Evolutionary conservation across 2,329 filamentous ascomycete genomes (phyloP), one percentile per base, ranked within the genome.

Genomic region (Diaporthe amygdali): DNA sequence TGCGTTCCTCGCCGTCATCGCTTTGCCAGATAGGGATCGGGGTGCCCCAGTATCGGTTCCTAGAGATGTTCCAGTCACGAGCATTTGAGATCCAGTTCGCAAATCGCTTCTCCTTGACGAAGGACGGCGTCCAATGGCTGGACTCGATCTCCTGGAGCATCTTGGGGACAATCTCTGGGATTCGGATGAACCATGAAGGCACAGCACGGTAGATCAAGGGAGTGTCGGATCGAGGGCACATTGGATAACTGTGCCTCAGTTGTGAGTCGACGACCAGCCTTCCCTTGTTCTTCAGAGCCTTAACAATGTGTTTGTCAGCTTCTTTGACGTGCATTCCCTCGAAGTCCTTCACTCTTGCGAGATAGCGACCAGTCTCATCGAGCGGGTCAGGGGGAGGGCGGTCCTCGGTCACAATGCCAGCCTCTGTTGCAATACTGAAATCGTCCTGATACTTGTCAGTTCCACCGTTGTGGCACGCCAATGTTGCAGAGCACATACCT

Each of bases 31-130:
- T 82, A 8, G 95, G 95, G 71, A 98, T 91, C 2, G 95, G 95
- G 0, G 95, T 98, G 64, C 96, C 96, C 96, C 96, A 98, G 83
- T 97, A 98, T 69, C 96, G 90, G 81, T 97, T 97, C 75, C 96
- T 89, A 68, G 94, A 96, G 39, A 98, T 93, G 79, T 97, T 97
- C 96, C 96, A 98, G 81, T 98, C 96, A 71, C 93, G 92, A 17
- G 96, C 95, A 79, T 96, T 96, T 72, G 89, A 86, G 74, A 98
- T 96, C 96, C 96, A 98, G 83, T 91, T 96, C 55, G 92, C 90
- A 77, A 98, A 98, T 17, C 96, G 91, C 79, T 92, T 93, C 77
- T 97, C 95, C 81, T 97, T 97, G 73, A 98, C 95, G 76, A 94
- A 93, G 1, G 89, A 91, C 1, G 96, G 96, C 1, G 97, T 94